phyloP scores from a whole-genome alignment of 2,329 filamentous ascomycete genomes.

The Ploettnerulaceae sp. region DNA sequence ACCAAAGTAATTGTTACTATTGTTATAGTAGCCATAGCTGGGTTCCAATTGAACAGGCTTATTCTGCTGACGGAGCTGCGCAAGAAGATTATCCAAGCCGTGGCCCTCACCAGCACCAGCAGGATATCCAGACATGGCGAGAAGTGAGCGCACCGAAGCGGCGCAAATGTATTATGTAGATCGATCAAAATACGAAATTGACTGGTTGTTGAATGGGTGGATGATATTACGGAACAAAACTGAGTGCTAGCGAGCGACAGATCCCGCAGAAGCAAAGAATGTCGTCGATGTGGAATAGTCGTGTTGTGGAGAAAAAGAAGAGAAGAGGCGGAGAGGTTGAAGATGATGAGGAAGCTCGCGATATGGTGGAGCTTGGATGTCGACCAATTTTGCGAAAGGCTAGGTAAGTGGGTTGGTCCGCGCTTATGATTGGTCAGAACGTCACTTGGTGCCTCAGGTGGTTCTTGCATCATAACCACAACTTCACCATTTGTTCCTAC shows the following conservation, averaged over 20 bases:
- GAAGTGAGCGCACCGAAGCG: constrained; percentile 29
- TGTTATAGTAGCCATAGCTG: constrained; percentile 31
- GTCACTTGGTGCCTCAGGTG: neutral
- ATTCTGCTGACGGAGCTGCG: constrained; percentile 30
- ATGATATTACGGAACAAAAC: constrained; percentile 8
- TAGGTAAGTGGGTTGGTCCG: constrained; percentile 3
- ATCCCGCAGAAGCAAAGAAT: constrained; percentile 13
- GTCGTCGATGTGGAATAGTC: constrained; percentile 7
- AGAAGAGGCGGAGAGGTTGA: constrained; percentile 10
- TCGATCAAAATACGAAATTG: constrained; percentile 26
- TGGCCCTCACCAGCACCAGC: constrained; percentile 26
- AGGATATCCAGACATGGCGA: constrained; percentile 35
- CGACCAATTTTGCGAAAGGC: constrained; percentile 4
- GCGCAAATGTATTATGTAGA: constrained; percentile 30
- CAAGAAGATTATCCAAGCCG: constrained; percentile 33
- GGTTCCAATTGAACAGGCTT: constrained; percentile 28
- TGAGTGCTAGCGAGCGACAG: constrained; percentile 9
- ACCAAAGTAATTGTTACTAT: constrained; percentile 27
- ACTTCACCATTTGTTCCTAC: no score
- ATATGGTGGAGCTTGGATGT: neutral
- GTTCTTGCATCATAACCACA: no score
- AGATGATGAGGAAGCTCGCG: constrained; percentile 1
- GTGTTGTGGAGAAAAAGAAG: constrained; percentile 3
- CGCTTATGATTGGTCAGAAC: constrained; percentile 5
- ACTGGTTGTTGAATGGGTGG: constrained; percentile 7